Conservation (phyloP, 2,329 filamentous ascomycete genomes). For the Fusarium sp. region DNA sequence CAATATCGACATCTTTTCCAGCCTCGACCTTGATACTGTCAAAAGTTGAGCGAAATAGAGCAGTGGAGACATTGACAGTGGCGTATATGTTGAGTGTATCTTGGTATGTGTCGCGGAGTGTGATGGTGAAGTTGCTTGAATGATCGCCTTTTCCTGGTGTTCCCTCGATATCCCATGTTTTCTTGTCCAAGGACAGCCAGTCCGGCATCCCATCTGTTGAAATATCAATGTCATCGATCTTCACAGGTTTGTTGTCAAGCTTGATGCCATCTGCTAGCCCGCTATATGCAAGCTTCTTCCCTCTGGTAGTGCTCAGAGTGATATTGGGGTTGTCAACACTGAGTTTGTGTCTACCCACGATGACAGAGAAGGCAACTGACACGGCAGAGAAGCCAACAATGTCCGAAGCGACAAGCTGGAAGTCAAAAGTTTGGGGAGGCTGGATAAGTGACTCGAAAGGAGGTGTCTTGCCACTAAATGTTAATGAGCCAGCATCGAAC, state of each 20-base stretch:
- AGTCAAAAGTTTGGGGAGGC: slow-evolving; percentile 74
- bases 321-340: slow-evolving; percentile 67
- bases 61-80: slow-evolving; percentile 47
- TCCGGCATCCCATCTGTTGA: slow-evolving; percentile 62
- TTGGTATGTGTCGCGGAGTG: slow-evolving; percentile 65
- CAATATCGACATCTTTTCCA: slow-evolving; percentile 53
- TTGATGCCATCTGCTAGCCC: slow-evolving; percentile 60
- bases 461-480: slow-evolving; percentile 77
- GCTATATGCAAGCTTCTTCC: slow-evolving; percentile 60
- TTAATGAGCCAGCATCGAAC: slow-evolving; percentile 71
- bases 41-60: slow-evolving; percentile 52
- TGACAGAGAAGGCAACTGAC: slow-evolving; percentile 72
- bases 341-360: slow-evolving; percentile 75
- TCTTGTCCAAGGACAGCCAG: slow-evolving; percentile 74
- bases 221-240: slow-evolving; percentile 60
- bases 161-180: slow-evolving; percentile 70
- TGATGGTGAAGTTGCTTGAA: slow-evolving; percentile 69
- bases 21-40: slow-evolving; percentile 51
- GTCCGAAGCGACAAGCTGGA: slow-evolving; percentile 81
- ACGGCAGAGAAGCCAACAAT: slow-evolving; percentile 78
- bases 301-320: slow-evolving; percentile 64
- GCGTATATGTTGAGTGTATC: slow-evolving; percentile 66
- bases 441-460: slow-evolving; percentile 67
- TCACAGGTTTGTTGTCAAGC: slow-evolving; percentile 64
- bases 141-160: slow-evolving; percentile 66